Percentiles rank a stretch among this genome's conserved stretches.
These are phyloP conservation scores for Colletotrichum salicis DNA, from an alignment of 2,329 filamentous ascomycete species.

Conservation along the genomic window DNA sequence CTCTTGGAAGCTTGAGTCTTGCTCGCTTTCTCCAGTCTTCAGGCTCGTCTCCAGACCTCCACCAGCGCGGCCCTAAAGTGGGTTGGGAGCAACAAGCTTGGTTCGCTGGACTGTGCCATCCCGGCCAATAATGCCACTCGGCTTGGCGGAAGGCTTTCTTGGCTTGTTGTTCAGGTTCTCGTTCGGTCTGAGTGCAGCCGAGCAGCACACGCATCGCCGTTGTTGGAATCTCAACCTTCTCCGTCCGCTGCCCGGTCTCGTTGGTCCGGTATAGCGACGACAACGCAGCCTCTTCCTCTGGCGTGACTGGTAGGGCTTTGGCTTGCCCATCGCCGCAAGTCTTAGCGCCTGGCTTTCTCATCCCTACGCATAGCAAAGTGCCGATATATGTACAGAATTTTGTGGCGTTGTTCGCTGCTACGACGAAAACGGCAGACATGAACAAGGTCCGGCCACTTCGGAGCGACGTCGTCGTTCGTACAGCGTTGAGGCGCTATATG, in stretches of 20 bases:
- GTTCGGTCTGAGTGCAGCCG: constrained; percentile 43
- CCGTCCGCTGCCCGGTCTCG: constrained; percentile 7
- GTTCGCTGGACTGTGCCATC: constrained; percentile 36
- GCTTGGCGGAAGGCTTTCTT: constrained; percentile 19
- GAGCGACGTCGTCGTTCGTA: neutral
- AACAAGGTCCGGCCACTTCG: neutral
- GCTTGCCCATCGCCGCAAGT: constrained; percentile 8
- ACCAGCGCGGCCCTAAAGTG: constrained; percentile 17
- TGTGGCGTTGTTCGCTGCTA: constrained; percentile 1
- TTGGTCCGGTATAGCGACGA: neutral
- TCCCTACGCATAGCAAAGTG: neutral
- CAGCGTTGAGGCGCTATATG: constrained; percentile 3
- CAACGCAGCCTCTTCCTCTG: constrained; percentile 16
- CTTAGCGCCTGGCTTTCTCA: neutral
- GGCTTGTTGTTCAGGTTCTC: constrained; percentile 16
- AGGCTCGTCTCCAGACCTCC: constrained; percentile 30
- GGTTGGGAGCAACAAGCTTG: constrained; percentile 16
- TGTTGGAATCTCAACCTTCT: constrained; percentile 10
- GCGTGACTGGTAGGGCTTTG: neutral
- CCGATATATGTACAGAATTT: constrained; percentile 3
- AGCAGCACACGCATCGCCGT: constrained; percentile 25
- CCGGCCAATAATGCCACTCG: constrained; percentile 27
- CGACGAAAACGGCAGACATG: constrained; percentile 1
- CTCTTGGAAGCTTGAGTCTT: constrained; percentile 1
- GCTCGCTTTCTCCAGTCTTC: constrained; percentile 28